Evolutionary conservation across 1,139 yeast genomes (phyloP).

Genomic region (Yamadazyma kanchanaburiensis): DNA sequence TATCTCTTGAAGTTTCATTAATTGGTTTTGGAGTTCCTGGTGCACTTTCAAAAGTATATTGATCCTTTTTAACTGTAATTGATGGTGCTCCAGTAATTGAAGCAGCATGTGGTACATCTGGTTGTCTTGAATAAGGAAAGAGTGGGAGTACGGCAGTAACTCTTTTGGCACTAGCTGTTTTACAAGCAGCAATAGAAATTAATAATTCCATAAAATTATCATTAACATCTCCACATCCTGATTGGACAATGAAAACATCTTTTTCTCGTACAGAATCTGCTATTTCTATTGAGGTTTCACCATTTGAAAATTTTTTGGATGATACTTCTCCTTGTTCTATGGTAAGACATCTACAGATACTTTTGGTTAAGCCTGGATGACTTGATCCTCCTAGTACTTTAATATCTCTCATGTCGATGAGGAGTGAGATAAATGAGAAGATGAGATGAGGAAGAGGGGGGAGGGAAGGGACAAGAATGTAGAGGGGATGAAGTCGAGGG

Average conservation of each 20-base stretch:
- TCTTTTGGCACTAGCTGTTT: slow-evolving; percentile 88
- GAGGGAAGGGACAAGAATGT: too few species aligned
- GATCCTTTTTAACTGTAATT: slow-evolving; percentile 36
- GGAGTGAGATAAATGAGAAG: slow-evolving; percentile 2
- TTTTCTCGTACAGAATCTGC: slow-evolving; percentile 87
- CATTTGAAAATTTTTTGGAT: slow-evolving; percentile 66
- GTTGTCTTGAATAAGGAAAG: slow-evolving; percentile 95
- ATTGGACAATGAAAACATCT: slow-evolving; percentile 82
- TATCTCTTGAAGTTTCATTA: slow-evolving; percentile 15
- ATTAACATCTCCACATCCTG: slow-evolving; percentile 87
- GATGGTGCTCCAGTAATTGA: slow-evolving; percentile 51
- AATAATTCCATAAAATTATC: slow-evolving; percentile 86
- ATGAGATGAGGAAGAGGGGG: slow-evolving; percentile 2
- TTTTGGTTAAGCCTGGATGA: slow-evolving; percentile 59
- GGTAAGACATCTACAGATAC: slow-evolving; percentile 63
- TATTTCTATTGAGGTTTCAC: slow-evolving; percentile 85
- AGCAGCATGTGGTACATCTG: slow-evolving; percentile 88
- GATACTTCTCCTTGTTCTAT: slow-evolving; percentile 57
- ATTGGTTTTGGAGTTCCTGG: slow-evolving; percentile 59
- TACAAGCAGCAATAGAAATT: slow-evolving; percentile 90
- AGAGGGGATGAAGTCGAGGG: too few species aligned
- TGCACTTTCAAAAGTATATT: slow-evolving; percentile 57
- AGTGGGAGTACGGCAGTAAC: slow-evolving; percentile 94
- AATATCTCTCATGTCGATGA: slow-evolving; percentile 58
- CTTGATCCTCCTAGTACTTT: slow-evolving; percentile 78